A percentile compares a stretch with the other conserved stretches of the same genome.
phyloP scores from a whole-genome alignment of 495 filamentous ascomycete species.

The Podospora anserina region DNA sequence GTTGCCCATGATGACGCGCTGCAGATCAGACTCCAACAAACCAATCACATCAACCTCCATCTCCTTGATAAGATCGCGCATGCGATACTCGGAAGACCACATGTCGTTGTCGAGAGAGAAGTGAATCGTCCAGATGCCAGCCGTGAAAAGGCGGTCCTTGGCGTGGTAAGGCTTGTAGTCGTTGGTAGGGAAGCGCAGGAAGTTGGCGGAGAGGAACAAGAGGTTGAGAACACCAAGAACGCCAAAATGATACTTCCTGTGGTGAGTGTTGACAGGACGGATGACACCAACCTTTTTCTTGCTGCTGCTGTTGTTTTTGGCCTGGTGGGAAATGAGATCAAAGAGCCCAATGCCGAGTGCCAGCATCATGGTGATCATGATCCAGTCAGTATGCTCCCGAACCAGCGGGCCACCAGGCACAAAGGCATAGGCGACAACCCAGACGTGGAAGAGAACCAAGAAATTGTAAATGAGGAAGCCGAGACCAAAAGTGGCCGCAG shows the following conservation, averaged over 20 bases:
- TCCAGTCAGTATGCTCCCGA: slow-evolving; percentile 91
- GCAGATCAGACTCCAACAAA: slow-evolving; percentile 87
- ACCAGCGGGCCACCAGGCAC: slow-evolving; percentile 95
- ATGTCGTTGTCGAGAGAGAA: slow-evolving; percentile 98
- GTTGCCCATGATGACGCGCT: slow-evolving; percentile 99
- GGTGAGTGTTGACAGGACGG: slow-evolving; percentile 31
- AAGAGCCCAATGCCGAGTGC: slow-evolving; percentile 83
- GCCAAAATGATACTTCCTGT: slow-evolving; percentile 51
- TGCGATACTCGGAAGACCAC: slow-evolving; percentile 94
- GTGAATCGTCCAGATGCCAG: slow-evolving; percentile 98
- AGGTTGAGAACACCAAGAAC: slow-evolving; percentile 65
- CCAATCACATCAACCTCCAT: slow-evolving; percentile 93
- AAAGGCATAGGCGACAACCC: slow-evolving; percentile 98
- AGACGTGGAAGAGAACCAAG: slow-evolving; percentile 89
- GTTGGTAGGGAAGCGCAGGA: slow-evolving; percentile 91
- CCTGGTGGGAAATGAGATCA: slow-evolving; percentile 53
- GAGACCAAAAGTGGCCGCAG: slow-evolving; percentile 76
- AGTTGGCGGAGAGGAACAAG: slow-evolving; percentile 74
- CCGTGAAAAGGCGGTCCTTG: slow-evolving; percentile 79
- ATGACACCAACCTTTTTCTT: slow-evolving; percentile 13
- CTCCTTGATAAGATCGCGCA: slow-evolving; percentile 88
- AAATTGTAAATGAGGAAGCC: slow-evolving; percentile 89
- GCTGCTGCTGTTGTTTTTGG: slow-evolving; percentile 10
- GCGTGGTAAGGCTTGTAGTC: slow-evolving; percentile 88
- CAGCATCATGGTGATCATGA: slow-evolving; percentile 84